Evolutionary conservation across 805 yeast species (phyloP).

Genomic region (Teunomyces cretensis): DNA sequence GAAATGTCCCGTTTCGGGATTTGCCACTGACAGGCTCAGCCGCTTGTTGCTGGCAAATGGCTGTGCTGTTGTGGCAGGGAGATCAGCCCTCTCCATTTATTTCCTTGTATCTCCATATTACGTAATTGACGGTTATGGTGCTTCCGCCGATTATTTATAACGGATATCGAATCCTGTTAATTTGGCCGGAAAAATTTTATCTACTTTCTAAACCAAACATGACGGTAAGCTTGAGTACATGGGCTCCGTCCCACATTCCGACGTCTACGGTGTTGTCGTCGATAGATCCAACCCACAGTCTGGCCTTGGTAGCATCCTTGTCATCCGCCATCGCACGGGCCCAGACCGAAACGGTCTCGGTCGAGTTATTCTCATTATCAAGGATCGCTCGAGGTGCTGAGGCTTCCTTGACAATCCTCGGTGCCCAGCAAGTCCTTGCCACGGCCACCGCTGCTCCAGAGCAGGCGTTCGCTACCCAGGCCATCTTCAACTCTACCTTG

Average conservation of each 20-base stretch:
- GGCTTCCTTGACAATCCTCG: slow-evolving; percentile 35
- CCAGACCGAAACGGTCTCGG: slow-evolving; percentile 20
- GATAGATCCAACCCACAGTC: slow-evolving; percentile 23
- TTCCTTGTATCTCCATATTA: neutral
- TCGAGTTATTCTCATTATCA: slow-evolving; percentile 22
- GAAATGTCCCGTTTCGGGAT: too few species aligned
- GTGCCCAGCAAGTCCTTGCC: slow-evolving; percentile 36
- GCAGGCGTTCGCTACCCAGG: slow-evolving; percentile 30
- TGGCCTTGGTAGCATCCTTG: slow-evolving; percentile 18
- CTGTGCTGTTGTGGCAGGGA: neutral
- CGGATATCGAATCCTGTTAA: neutral
- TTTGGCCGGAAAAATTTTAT: neutral
- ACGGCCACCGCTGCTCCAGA: slow-evolving; percentile 35
- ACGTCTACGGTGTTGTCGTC: slow-evolving; percentile 28
- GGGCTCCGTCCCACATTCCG: slow-evolving; percentile 28
- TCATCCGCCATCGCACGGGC: slow-evolving; percentile 18
- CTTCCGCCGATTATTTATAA: neutral
- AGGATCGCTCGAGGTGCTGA: slow-evolving; percentile 31
- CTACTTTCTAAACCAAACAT: neutral
- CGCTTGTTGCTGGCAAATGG: neutral
- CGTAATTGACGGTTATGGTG: neutral
- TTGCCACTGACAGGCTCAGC: neutral
- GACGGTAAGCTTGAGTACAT: slow-evolving; percentile 9
- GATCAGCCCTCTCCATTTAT: neutral
- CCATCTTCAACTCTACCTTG: slow-evolving; percentile 30